Percentiles rank a stretch among this genome's conserved stretches.
Evolutionary conservation across 2,329 filamentous ascomycete genomes (phyloP).

Genomic region (Huntiella moniliformis): DNA sequence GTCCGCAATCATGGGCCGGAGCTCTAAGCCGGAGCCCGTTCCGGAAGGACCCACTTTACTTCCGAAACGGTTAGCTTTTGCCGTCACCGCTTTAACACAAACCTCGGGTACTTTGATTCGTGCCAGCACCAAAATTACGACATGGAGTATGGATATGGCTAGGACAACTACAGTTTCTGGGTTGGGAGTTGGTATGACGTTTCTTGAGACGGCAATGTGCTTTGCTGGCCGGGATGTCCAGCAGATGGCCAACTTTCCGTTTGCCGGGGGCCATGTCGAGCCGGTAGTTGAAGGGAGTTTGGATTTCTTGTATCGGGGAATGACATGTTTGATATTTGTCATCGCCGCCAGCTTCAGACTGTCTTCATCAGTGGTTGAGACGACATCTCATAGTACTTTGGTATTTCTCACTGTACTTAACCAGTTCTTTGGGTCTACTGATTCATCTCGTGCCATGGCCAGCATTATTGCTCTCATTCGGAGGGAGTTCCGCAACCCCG

Average conservation of each 20-base stretch:
- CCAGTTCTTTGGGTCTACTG: conserved; percentile 48
- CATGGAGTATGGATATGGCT: conserved; percentile 33
- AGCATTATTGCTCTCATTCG: conserved; percentile 46
- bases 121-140: conserved; percentile 31
- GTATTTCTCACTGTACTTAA: conserved; percentile 40
- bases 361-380: conserved; percentile 34
- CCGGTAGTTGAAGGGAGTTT: conserved; percentile 37
- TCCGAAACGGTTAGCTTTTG: conserved; percentile 36
- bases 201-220: conserved; percentile 35
- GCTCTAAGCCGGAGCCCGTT: conserved; percentile 1
- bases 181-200: conserved; percentile 34
- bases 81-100: conserved; percentile 40
- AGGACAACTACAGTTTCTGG: conserved; percentile 37
- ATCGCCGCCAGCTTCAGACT: conserved; percentile 41
- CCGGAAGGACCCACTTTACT: conserved; percentile 28
- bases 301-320: conserved; percentile 35
- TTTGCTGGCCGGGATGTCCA: conserved; percentile 31
- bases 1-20: neutral
- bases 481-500: conserved; percentile 44
- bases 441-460: conserved; percentile 47
- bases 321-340: conserved; percentile 41
- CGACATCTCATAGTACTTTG: conserved; percentile 37
- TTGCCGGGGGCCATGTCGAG: conserved; percentile 30
- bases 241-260: conserved; percentile 9
- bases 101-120: conserved; percentile 39